These are phyloP conservation scores for Cladosporium sp. DNA, from an alignment of 2,329 filamentous ascomycete genomes.

Conservation along the genomic window DNA sequence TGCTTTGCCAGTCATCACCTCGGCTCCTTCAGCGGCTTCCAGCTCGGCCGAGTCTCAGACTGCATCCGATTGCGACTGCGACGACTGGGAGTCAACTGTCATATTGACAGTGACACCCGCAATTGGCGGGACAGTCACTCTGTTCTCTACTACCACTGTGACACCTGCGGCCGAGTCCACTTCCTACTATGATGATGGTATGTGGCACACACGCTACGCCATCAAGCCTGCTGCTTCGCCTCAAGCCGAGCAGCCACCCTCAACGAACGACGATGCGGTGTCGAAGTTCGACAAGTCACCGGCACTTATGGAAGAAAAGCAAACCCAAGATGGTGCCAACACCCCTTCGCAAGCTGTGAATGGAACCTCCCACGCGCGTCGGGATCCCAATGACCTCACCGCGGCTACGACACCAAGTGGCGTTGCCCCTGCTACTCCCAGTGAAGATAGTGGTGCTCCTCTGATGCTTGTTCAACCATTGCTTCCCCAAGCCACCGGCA, in stretches of 20 bases:
- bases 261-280: conserved; percentile 4
- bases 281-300: neutral
- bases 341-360: neutral
- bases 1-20: neutral
- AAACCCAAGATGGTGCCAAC: no score
- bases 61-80: neutral
- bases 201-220: conserved; percentile 42
- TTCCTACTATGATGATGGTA: conserved; percentile 41
- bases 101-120: neutral
- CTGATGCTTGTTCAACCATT: neutral
- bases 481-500: neutral
- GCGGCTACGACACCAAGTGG: neutral
- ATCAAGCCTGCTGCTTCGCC: conserved; percentile 28
- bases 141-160: conserved; percentile 13
- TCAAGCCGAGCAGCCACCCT: conserved; percentile 13
- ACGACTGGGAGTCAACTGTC: neutral
- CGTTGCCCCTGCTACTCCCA: neutral
- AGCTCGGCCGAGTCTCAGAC: neutral
- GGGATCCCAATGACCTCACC: neutral
- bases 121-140: neutral
- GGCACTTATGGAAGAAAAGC: neutral
- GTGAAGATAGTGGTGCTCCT: neutral
- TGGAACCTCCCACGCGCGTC: neutral
- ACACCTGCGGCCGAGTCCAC: conserved; percentile 19
- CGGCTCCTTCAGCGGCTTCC: neutral